A percentile compares a stretch with the other conserved stretches of the same genome.
Conservation (phyloP, 2,329 filamentous ascomycete species). For the Zasmidium angulare region DNA sequence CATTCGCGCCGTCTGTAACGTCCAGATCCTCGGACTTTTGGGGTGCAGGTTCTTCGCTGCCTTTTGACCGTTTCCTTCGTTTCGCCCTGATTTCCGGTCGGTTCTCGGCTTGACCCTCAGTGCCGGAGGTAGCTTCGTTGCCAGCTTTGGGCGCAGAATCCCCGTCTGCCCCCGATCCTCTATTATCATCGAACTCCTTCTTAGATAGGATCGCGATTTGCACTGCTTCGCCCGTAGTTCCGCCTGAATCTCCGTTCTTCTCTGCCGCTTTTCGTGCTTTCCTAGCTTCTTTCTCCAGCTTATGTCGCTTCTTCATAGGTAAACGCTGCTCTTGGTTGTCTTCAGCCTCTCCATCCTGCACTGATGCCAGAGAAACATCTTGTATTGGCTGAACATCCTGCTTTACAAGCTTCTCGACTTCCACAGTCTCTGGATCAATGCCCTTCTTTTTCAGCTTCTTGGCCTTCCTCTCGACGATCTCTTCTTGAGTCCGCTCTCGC, state of each 20-base stretch:
- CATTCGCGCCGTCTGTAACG: neutral
- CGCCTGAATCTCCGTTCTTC: no score
- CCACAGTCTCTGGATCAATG: conserved; percentile 17
- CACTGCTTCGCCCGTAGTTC: no score
- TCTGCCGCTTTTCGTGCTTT: conserved; percentile 28
- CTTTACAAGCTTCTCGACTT: neutral
- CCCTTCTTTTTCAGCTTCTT: conserved; percentile 34
- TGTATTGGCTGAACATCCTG: neutral
- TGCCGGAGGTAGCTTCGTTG: neutral
- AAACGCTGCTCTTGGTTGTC: no score
- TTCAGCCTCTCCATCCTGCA: no score
- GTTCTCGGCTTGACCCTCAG: neutral
- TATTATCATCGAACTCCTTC: neutral
- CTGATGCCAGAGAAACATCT: neutral
- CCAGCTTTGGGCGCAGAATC: no score
- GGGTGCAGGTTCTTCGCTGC: neutral
- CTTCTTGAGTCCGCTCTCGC: conserved; percentile 31
- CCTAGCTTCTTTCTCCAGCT: conserved; percentile 36
- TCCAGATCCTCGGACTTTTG: neutral
- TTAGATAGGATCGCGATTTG: no score
- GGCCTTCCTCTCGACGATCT: conserved; percentile 32
- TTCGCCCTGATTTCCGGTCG: conserved; percentile 4
- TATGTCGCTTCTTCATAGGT: conserved; percentile 31
- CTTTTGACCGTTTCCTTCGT: conserved; percentile 5
- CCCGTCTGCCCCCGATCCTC: no score